Percentiles rank a stretch among this genome's conserved stretches.
phyloP scores from a whole-genome alignment of 192 early-diverging fungal species.

The Coemansia sp. region DNA sequence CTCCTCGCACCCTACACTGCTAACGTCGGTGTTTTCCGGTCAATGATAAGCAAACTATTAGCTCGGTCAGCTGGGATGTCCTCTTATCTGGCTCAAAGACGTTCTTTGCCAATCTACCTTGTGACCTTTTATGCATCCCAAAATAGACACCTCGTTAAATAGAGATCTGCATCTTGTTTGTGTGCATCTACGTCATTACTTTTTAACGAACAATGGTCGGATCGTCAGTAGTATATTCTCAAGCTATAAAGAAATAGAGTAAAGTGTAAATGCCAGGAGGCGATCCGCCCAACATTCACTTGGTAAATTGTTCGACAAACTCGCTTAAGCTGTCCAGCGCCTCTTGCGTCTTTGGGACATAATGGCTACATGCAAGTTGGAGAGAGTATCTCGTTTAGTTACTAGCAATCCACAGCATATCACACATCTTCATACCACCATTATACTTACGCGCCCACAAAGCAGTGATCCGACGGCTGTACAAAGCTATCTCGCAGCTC shows the following conservation, averaged over 20 bases:
- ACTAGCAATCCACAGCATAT: not conserved
- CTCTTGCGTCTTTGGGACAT: constrained; percentile 37
- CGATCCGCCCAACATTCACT: not conserved
- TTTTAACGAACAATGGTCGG: not conserved
- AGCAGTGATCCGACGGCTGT: constrained; percentile 17
- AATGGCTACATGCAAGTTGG: constrained; percentile 24
- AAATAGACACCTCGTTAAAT: not conserved
- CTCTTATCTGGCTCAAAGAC: not conserved
- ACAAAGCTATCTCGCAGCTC: constrained; percentile 25
- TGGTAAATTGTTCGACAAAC: constrained; percentile 29
- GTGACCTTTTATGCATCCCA: not conserved
- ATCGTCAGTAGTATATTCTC: not conserved
- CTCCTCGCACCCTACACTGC: not conserved
- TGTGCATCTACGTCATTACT: not conserved
- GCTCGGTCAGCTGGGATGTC: not conserved
- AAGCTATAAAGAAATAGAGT: not conserved
- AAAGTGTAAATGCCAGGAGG: not conserved
- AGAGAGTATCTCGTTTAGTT: not conserved
- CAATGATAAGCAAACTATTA: not conserved
- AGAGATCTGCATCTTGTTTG: not conserved
- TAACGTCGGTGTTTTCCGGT: not conserved
- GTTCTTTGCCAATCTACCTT: not conserved
- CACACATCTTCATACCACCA: not conserved
- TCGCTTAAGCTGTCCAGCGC: constrained; percentile 17
- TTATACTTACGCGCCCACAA: constrained; percentile 36